A percentile compares a stretch with the other conserved stretches of the same genome.
Conservation (phyloP, 2,329 filamentous ascomycete species). For the Penicillium sumatraense region DNA sequence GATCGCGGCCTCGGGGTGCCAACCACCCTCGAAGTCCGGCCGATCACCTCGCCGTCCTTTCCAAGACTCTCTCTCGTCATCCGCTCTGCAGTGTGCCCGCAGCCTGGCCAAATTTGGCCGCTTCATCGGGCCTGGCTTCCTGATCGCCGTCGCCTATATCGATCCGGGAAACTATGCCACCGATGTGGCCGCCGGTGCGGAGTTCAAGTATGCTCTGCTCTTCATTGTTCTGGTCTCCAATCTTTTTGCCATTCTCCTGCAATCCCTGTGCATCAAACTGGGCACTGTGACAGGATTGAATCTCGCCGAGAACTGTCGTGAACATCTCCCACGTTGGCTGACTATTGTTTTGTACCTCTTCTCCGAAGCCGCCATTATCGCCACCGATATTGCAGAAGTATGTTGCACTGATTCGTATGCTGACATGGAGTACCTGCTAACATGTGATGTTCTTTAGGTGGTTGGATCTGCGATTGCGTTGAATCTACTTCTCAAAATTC, state of each 20-base stretch:
- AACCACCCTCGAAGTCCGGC: slow-evolving; percentile 36
- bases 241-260: slow-evolving; percentile 53
- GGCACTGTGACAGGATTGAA: slow-evolving; percentile 72
- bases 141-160: slow-evolving; percentile 55
- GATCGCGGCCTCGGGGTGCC: slow-evolving; percentile 31
- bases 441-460: slow-evolving; percentile 43
- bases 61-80: slow-evolving; percentile 21
- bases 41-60: slow-evolving; percentile 37
- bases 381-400: slow-evolving; percentile 72
- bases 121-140: slow-evolving; percentile 54
- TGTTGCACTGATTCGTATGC: slow-evolving; percentile 14
- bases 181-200: slow-evolving; percentile 53
- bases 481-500: slow-evolving; percentile 59
- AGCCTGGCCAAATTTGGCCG: slow-evolving; percentile 45
- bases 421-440: background rate
- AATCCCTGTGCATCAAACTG: slow-evolving; percentile 61
- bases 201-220: slow-evolving; percentile 49
- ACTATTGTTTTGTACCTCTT: slow-evolving; percentile 66
- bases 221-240: slow-evolving; percentile 55
- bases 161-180: slow-evolving; percentile 57
- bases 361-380: slow-evolving; percentile 70
- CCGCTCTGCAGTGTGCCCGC: slow-evolving; percentile 26
- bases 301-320: slow-evolving; percentile 68
- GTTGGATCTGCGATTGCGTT: slow-evolving; percentile 62
- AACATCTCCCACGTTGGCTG: slow-evolving; percentile 68